These are phyloP conservation scores for Blattamonas nauphoetae DNA, from an alignment of 78 protist genomes.

Conservation along the genomic window DNA sequence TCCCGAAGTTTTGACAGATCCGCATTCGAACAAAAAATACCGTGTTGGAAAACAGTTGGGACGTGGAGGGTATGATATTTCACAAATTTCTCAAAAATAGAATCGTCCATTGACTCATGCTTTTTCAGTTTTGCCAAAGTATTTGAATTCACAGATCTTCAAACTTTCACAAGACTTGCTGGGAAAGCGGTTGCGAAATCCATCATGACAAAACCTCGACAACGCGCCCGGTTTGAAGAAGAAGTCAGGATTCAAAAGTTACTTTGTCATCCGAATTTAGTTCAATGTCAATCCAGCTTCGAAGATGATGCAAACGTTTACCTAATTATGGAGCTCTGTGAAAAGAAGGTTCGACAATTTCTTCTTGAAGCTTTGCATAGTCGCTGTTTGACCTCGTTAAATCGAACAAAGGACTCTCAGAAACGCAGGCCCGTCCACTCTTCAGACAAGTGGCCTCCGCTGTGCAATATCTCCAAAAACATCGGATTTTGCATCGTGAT, in stretches of 20 bases:
- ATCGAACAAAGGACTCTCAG: slow-evolving; percentile 45
- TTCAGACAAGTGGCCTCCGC: slow-evolving; percentile 46
- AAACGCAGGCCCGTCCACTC: slow-evolving; percentile 50
- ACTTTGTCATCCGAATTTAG: slow-evolving; percentile 73
- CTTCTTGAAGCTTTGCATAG: slow-evolving; percentile 1
- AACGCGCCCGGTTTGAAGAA: slow-evolving; percentile 35
- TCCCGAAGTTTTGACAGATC: background rate
- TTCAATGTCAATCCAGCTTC: slow-evolving; percentile 59
- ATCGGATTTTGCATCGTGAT: slow-evolving; percentile 66
- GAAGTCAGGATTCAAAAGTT: slow-evolving; percentile 85
- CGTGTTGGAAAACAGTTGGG: background rate
- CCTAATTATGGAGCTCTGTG: slow-evolving; percentile 82
- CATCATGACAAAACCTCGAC: slow-evolving; percentile 52
- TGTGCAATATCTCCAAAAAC: slow-evolving; percentile 42
- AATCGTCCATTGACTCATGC: background rate
- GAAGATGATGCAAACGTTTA: slow-evolving; percentile 80
- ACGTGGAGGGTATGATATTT: background rate
- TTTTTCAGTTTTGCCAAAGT: slow-evolving; percentile 70
- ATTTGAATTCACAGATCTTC: slow-evolving; percentile 55
- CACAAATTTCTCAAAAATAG: background rate
- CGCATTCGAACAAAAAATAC: background rate
- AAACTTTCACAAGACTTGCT: slow-evolving; percentile 55
- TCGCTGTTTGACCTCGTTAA: slow-evolving; percentile 63
- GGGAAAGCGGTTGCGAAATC: slow-evolving; percentile 69
- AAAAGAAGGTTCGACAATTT: background rate